Evolutionary conservation across 106 monocot species (phyloP), one percentile per base, ranked within the genome.

Genomic region (Cymbidium sinense): DNA sequence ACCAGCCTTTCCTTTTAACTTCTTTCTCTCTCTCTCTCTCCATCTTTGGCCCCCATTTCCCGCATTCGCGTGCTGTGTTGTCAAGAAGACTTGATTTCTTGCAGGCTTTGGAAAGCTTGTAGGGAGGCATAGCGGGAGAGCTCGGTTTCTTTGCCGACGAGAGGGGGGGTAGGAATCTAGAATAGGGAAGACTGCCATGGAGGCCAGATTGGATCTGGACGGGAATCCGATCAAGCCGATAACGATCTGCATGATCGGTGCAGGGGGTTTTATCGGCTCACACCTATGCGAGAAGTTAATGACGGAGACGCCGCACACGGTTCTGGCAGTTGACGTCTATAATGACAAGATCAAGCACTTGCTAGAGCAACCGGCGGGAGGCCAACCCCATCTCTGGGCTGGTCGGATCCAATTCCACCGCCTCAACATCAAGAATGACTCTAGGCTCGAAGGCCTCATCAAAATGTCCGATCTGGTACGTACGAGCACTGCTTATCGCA

Each of bases 351-450:
- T 91, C 74, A 79, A 80, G 12, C 88, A 91, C 78, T 84, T 91
- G 27, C 75, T 88, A 30, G 85, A 84, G 44, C 74, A 43, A 52
- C 65, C 74, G 33, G 75, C 77, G 33, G 44, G 31, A 17, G 78
- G 37, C 10, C 55, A 75, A 34, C 83, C 78, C 37, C 81, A 86
- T 30, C 82, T 79, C 61, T 87, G 81, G 85, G 65, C 83, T 39
- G 79, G 80, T 51, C 81, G 91, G 75, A 91, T 88, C 84, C 82
- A 86, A 34, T 91, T 91, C 84, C 91, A 91, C 82, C 84, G 91
- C 65, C 84, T 91, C 81, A 91, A 91, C 88, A 91, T 91, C 80
- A 91, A 91, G 84, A 82, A 88, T 75, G 91, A 91, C 64, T 82
- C 88, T 81, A 81, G 91, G 55, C 91, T 91, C 58, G 91, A 91